Evolutionary conservation across 208 protist genomes (phyloP).

Genomic region (Crithidia acanthocephali): DNA sequence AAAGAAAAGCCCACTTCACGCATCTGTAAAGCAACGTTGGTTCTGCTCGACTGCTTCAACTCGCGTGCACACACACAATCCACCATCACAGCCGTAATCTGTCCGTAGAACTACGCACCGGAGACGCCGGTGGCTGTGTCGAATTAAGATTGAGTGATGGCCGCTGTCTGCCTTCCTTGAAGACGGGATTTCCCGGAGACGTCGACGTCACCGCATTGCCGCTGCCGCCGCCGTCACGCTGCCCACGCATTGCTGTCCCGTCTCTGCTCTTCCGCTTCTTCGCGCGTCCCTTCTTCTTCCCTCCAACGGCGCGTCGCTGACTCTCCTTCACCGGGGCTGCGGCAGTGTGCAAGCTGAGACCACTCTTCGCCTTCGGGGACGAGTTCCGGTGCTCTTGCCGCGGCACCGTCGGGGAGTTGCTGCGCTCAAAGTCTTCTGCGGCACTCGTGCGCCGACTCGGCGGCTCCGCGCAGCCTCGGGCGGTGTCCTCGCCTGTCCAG

Average conservation of each 20-base stretch:
- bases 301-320: background rate
- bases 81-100: background rate
- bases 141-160: background rate
- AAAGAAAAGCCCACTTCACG: no score
- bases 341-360: background rate
- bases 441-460: background rate
- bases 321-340: background rate
- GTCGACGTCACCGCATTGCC: background rate
- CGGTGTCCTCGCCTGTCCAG: constrained; percentile 1
- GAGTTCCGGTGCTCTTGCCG: background rate
- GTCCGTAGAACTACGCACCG: no score
- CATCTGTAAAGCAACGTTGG: no score
- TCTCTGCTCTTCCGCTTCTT: constrained; percentile 4
- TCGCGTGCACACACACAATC: no score
- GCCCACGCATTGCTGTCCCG: background rate
- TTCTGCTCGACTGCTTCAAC: no score
- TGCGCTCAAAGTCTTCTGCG: background rate
- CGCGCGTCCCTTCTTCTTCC: background rate
- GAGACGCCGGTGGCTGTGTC: background rate
- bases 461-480: background rate
- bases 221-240: background rate
- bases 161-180: background rate
- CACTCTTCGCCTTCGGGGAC: background rate
- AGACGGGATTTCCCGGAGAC: background rate
- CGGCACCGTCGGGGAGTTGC: background rate